Base-by-base conservation (phyloP, 2,329 filamentous ascomycete genomes). In the Colletotrichum liaoningense region DNA sequence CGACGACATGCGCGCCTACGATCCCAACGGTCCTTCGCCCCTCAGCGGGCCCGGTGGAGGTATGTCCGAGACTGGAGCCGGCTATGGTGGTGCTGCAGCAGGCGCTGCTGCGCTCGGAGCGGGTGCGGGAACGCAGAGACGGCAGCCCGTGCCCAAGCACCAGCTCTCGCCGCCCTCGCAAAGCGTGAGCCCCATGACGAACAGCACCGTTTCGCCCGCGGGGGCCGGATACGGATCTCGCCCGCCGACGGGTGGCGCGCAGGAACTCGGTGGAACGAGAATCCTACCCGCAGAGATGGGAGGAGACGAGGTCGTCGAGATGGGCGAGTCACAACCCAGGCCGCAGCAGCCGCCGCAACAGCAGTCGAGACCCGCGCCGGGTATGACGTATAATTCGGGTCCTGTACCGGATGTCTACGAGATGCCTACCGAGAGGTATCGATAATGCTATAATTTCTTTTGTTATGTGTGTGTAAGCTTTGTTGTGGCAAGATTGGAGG, bases 341-440 rank as follows among this genome's bases (percentile, higher is more conserved):
- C 70, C 73, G 62, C 62, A 30, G 67, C 59, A 46, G 64, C 57
- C 63, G 54, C 63, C 2, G 49, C 64, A 58, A 19, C 57, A 63
- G 11, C 42, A 49, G 19, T 22, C 42, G 19, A 55, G n/a, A 26
- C 70, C 82, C 4, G 83, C 81, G 56, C 77, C 81, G 35, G 78
- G 83, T 5, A 75, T 79, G 76, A 77, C 66, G 75, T 81, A 77
- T 74, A 80, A 79, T 75, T 82, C 76, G 49, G 81, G 80, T 1
- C 81, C 81, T 1, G 75, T 77, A 38, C 57, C 66, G 19, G 75
- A 77, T 38, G 82, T 86, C 5, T 86, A 83, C 69, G 84, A 86
- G 79, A 86, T 86, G 84, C 82, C 84, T 3, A 76, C 81, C 14
- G 80, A 85, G 75, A 74, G 70, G 35, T 85, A 84, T 75, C 79